A percentile compares a stretch with the other conserved stretches of the same genome.
These are phyloP conservation scores for Fusarium sarcochroum DNA, from an alignment of 2,329 filamentous ascomycete genomes.

Conservation along the genomic window DNA sequence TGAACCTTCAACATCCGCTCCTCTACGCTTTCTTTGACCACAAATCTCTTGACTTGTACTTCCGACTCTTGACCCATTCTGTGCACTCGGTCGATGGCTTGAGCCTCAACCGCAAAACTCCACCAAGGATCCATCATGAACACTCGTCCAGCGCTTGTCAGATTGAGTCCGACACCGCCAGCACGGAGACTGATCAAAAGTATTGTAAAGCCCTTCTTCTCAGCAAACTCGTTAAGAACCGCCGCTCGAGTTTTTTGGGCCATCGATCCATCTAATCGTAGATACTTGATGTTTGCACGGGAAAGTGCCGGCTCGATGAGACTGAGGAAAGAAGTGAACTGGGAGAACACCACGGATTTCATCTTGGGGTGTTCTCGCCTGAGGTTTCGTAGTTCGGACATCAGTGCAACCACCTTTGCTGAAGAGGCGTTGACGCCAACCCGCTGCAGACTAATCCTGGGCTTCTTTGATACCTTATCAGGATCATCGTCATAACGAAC, in stretches of 20 bases:
- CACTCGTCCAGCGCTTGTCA: constrained; percentile 89
- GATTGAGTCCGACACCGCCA: constrained; percentile 92
- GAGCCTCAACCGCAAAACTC: constrained; percentile 96
- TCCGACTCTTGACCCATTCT: constrained; percentile 93
- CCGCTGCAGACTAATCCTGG: constrained; percentile 72
- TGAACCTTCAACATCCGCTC: constrained; percentile 95
- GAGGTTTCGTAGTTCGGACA: constrained; percentile 79
- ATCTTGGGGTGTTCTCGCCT: constrained; percentile 75
- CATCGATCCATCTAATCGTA: constrained; percentile 95
- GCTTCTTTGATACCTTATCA: constrained; percentile 59
- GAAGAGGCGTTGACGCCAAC: constrained; percentile 78
- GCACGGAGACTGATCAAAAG: constrained; percentile 88
- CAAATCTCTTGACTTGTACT: constrained; percentile 88
- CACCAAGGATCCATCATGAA: constrained; percentile 99
- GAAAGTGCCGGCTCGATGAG: constrained; percentile 87
- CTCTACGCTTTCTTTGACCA: constrained; percentile 92
- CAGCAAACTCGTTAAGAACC: constrained; percentile 80
- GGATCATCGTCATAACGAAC: constrained; percentile 79
- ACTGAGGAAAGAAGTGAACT: constrained; percentile 96
- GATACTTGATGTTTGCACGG: constrained; percentile 78
- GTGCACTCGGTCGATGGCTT: constrained; percentile 97
- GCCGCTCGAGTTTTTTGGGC: constrained; percentile 85
- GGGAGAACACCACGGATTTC: constrained; percentile 95
- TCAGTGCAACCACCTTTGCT: constrained; percentile 87
- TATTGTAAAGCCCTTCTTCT: constrained; percentile 73